phyloP scores from a whole-genome alignment of 2,329 filamentous ascomycete genomes.

The Emergomyces orientalis region DNA sequence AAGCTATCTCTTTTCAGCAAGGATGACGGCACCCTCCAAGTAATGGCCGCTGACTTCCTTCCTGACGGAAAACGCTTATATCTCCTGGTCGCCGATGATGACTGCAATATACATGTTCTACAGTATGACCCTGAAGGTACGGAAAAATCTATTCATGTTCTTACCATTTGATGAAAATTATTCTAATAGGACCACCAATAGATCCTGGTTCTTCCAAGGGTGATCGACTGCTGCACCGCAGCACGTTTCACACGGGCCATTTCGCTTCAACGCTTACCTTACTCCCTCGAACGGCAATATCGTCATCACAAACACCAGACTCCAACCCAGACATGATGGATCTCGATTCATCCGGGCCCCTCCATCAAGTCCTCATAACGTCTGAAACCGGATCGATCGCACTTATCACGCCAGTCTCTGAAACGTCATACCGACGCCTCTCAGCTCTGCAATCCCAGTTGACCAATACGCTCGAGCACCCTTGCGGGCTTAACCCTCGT shows the following conservation, averaged over 20 bases:
- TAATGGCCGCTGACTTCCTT: slow-evolving; percentile 75
- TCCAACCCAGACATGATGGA: slow-evolving; percentile 33
- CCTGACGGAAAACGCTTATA: slow-evolving; percentile 75
- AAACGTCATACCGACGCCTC: slow-evolving; percentile 74
- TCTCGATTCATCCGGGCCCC: slow-evolving; percentile 14
- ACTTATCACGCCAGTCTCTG: slow-evolving; percentile 65
- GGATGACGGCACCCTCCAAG: slow-evolving; percentile 65
- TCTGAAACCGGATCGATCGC: slow-evolving; percentile 67
- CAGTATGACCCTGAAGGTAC: slow-evolving; percentile 91
- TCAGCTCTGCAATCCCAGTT: slow-evolving; percentile 74
- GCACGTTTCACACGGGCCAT: slow-evolving; percentile 80
- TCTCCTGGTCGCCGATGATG: slow-evolving; percentile 72
- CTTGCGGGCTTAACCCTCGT: slow-evolving; percentile 73
- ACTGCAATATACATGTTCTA: slow-evolving; percentile 77
- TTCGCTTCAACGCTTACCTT: slow-evolving; percentile 65
- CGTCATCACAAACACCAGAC: slow-evolving; percentile 35
- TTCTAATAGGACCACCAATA: slow-evolving; percentile 28
- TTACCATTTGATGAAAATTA: slow-evolving; percentile 1
- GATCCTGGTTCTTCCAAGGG: slow-evolving; percentile 90
- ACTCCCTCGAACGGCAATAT: slow-evolving; percentile 53
- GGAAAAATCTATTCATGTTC: slow-evolving; percentile 30
- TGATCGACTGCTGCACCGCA: slow-evolving; percentile 73
- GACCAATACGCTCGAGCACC: slow-evolving; percentile 62
- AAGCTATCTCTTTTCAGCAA: slow-evolving; percentile 91
- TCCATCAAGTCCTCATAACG: slow-evolving; percentile 56